Percentiles rank a stretch among this genome's conserved stretches.
Conservation (phyloP, 148 eudicot genomes). For the Rhododendron henanense region DNA sequence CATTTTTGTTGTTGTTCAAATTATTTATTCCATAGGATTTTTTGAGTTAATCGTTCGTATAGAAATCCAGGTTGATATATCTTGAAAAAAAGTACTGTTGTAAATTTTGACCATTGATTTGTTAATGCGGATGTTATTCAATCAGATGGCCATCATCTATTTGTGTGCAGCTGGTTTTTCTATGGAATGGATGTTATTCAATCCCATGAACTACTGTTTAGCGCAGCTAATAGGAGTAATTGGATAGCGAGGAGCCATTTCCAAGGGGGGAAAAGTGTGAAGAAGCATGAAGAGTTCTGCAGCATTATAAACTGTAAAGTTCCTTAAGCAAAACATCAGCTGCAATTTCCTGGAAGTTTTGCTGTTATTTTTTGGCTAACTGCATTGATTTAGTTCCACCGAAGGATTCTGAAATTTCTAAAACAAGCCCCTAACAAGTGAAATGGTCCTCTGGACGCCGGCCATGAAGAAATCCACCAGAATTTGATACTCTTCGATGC, state of each 20-base stretch:
- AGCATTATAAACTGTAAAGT: too few species aligned
- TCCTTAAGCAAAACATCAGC: neutral
- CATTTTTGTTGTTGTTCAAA: neutral
- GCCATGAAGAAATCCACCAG: constrained; percentile 23
- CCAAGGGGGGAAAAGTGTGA: neutral
- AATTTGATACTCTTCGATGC: constrained; percentile 30
- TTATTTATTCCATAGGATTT: neutral
- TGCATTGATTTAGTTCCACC: constrained; percentile 5
- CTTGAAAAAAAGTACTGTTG: neutral
- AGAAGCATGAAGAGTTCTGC: too few species aligned
- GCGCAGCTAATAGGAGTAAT: neutral
- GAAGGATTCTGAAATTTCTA: neutral
- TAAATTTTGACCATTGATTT: too few species aligned
- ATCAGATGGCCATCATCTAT: neutral
- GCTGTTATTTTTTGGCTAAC: neutral
- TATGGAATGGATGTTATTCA: neutral
- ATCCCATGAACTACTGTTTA: neutral
- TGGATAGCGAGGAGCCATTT: neutral
- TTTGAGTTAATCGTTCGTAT: neutral
- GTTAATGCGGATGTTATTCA: too few species aligned
- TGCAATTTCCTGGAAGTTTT: neutral
- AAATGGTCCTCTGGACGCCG: neutral
- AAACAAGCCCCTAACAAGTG: neutral
- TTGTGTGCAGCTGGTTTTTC: neutral
- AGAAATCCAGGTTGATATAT: neutral